phyloP scores from a whole-genome alignment of 306 rosid species.

The Malus sieversii region DNA sequence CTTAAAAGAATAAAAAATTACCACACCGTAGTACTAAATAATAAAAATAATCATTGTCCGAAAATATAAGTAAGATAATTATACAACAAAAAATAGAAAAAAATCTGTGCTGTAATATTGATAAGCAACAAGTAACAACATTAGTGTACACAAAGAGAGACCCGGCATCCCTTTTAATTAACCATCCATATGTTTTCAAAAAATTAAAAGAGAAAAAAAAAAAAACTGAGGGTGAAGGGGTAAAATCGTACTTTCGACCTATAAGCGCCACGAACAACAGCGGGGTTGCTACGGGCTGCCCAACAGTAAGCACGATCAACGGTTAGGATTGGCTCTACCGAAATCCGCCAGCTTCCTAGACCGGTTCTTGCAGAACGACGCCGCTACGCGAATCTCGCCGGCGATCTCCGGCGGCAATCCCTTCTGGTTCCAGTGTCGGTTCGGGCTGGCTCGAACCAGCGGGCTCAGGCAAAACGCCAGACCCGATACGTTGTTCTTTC shows the following conservation, averaged over 20 bases:
- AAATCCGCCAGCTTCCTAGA: slow-evolving; percentile 83
- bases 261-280: background rate
- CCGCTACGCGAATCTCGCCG: slow-evolving; percentile 46
- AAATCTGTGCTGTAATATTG: background rate
- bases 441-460: slow-evolving; percentile 74
- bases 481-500: slow-evolving; percentile 47
- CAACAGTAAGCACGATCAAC: slow-evolving; percentile 46
- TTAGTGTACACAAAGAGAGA: slow-evolving; percentile 24
- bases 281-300: slow-evolving; percentile 8
- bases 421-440: slow-evolving; percentile 60
- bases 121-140: slow-evolving; percentile 6
- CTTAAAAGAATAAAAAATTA: no score
- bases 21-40: no score
- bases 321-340: slow-evolving; percentile 65
- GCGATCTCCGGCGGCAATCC: slow-evolving; percentile 46
- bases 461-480: slow-evolving; percentile 83
- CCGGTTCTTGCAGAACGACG: slow-evolving; percentile 71
- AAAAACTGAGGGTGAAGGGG: slow-evolving; percentile 4
- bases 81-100: slow-evolving; percentile 7
- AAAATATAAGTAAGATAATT: slow-evolving; percentile 5
- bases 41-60: slow-evolving; percentile 8
- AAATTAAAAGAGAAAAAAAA: background rate
- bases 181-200: background rate
- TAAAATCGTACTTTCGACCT: slow-evolving; percentile 22
- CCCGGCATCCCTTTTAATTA: background rate